A percentile compares a stretch with the other conserved stretches of the same genome.
phyloP scores from a whole-genome alignment of 495 filamentous ascomycete genomes.

The Penicillium crystallinum region DNA sequence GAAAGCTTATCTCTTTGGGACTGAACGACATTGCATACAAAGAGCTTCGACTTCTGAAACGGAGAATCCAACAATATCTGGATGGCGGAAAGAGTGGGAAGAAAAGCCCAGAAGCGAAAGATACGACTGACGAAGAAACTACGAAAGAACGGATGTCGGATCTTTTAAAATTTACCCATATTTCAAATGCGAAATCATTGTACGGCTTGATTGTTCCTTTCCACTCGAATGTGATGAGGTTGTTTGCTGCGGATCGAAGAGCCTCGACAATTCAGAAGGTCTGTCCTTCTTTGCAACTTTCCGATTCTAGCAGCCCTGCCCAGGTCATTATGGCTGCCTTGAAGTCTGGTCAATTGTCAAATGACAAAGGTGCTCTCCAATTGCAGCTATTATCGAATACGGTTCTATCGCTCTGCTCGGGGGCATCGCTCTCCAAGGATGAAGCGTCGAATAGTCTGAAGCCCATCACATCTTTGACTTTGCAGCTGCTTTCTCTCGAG shows the following conservation, averaged over 20 bases:
- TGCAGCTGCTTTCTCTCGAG: conserved; percentile 65
- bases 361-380: conserved; percentile 60
- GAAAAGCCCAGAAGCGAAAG: conserved; percentile 16
- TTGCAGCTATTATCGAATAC: conserved; percentile 65
- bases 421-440: conserved; percentile 13
- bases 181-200: conserved; percentile 32
- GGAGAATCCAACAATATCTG: conserved; percentile 48
- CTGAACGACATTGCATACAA: conserved; percentile 71
- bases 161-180: conserved; percentile 54
- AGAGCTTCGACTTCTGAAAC: conserved; percentile 66
- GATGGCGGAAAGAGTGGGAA: conserved; percentile 21
- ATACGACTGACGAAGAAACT: conserved; percentile 24
- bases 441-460: conserved; percentile 47
- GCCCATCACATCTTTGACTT: conserved; percentile 53
- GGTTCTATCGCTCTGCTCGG: conserved; percentile 58
- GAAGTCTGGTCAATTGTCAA: conserved; percentile 36
- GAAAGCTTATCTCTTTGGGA: conserved; percentile 65
- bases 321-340: conserved; percentile 54
- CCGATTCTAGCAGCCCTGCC: conserved; percentile 56
- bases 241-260: conserved; percentile 40
- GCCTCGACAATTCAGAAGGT: conserved; percentile 49
- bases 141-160: conserved; percentile 52
- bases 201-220: conserved; percentile 34
- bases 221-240: conserved; percentile 45
- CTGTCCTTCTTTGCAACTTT: conserved; percentile 37